Evolutionary conservation across 805 yeast genomes (phyloP), one percentile per base, ranked within the genome.

Genomic region (Lachancea mirantina): DNA sequence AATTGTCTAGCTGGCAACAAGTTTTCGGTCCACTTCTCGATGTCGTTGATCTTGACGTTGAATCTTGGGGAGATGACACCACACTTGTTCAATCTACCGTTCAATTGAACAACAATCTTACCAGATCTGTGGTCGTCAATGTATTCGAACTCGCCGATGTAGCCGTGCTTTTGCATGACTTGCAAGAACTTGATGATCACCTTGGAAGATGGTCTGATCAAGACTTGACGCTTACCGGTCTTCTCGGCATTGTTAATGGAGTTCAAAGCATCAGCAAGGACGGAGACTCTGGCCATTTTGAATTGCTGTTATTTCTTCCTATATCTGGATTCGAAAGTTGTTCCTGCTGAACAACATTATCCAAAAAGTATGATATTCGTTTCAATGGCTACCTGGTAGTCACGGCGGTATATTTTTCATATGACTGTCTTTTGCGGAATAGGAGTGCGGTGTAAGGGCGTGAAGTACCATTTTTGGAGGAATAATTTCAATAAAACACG

Each of bases 111-210:
- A 53, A 88, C 96, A 50, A 87, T 84, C 82, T 87, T 87, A 61
- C 96, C 96, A 40, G 95, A 84, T 78, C 96, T 84, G 88, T 87
- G 96, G 78, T 87, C 96, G 64, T 87, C 96, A 59, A 87, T 87
- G 80, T 80, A 84, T 77, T 88, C 96, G 68, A 87, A 87, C 73
- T 87, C 96, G 62, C 88, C 96, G 74, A 87, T 88, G 92, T 88
- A 88, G 62, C 96, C 96, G 70, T 88, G 96, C 74, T 77, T 85
- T 77, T 88, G 96, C 84, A 88, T 87, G 59, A 88, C 96, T 63
- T 84, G 76, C 68, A 88, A 76, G 74, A 85, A 88, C 74, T 85
- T 88, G 81, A 88, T 78, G 74, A 88, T 87, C 60, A 88, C 96
- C 83, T 88, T 88, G 65, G 96, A 88, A 35, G 96, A 85, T 53